Conservation (phyloP, 2,329 filamentous ascomycete genomes). For the Fusarium penzigii region DNA sequence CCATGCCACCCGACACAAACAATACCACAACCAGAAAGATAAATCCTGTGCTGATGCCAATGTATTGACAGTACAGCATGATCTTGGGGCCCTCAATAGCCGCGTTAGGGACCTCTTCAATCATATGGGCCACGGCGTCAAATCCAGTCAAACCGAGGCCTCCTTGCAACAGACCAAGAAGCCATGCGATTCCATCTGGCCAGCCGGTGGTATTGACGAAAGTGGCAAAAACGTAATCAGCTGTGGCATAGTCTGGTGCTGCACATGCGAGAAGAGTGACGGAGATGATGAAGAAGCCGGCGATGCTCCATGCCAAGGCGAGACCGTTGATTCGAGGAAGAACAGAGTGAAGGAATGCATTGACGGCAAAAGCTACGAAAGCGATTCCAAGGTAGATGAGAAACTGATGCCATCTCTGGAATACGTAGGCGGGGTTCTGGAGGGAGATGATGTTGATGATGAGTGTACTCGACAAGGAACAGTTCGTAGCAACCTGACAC, state of each 20-base stretch:
- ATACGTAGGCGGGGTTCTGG: constrained; percentile 55
- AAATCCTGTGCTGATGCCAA: constrained; percentile 63
- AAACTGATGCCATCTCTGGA: constrained; percentile 69
- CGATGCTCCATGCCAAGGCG: constrained; percentile 70
- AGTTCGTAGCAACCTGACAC: constrained; percentile 57
- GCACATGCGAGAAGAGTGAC: constrained; percentile 68
- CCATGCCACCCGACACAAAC: constrained; percentile 61
- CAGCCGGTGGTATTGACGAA: constrained; percentile 36
- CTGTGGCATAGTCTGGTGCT: constrained; percentile 56
- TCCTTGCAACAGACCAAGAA: constrained; percentile 35
- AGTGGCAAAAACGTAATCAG: constrained; percentile 32
- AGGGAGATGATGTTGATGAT: constrained; percentile 66
- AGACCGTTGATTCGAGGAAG: constrained; percentile 56
- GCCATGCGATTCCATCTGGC: constrained; percentile 37
- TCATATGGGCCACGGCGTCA: constrained; percentile 39
- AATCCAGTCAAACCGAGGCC: constrained; percentile 36
- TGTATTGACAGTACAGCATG: constrained; percentile 58
- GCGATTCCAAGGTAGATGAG: constrained; percentile 45
- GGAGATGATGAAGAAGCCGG: constrained; percentile 67
- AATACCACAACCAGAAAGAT: constrained; percentile 64
- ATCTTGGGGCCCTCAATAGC: constrained; percentile 34
- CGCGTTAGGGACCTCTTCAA: constrained; percentile 36
- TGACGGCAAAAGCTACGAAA: constrained; percentile 30
- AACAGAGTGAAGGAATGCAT: constrained; percentile 34
- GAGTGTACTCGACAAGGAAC: constrained; percentile 66